Percentiles rank a stretch among this genome's conserved stretches.
phyloP scores from a whole-genome alignment of 352 stramenopile species.

The Phytophthora chlamydospora region DNA sequence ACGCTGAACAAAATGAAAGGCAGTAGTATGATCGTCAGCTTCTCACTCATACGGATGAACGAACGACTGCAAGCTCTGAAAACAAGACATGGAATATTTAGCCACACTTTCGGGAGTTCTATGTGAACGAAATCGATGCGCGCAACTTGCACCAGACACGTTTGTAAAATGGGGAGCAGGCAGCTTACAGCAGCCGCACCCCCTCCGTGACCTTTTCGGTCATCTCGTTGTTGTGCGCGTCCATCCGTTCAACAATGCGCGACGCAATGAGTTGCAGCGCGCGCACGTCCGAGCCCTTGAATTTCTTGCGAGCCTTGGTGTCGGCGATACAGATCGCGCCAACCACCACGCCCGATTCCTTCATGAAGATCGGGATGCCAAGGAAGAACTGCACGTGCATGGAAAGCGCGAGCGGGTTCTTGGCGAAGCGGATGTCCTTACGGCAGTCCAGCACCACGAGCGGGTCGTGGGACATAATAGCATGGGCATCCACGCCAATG shows the following conservation, averaged over 20 bases:
- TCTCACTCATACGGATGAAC: neutral
- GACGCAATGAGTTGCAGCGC: slow-evolving; percentile 73
- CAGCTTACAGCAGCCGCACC: slow-evolving; percentile 43
- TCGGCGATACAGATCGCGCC: slow-evolving; percentile 77
- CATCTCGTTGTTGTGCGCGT: slow-evolving; percentile 47
- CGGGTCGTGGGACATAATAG: slow-evolving; percentile 77
- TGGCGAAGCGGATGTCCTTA: slow-evolving; percentile 77
- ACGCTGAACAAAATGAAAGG: slow-evolving; percentile 11
- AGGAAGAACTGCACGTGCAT: slow-evolving; percentile 85
- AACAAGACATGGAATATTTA: slow-evolving; percentile 45
- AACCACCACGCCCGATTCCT: slow-evolving; percentile 69
- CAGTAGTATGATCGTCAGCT: neutral
- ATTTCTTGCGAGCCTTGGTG: slow-evolving; percentile 60
- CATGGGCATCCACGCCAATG: slow-evolving; percentile 74
- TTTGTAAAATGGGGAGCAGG: slow-evolving; percentile 9
- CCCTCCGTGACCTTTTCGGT: slow-evolving; percentile 35
- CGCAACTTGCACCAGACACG: slow-evolving; percentile 14
- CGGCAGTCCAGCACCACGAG: slow-evolving; percentile 78
- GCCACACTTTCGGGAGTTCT: slow-evolving; percentile 35
- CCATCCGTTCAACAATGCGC: slow-evolving; percentile 79
- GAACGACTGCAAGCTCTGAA: slow-evolving; percentile 9
- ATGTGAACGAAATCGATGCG: slow-evolving; percentile 29
- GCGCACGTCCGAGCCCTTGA: slow-evolving; percentile 69
- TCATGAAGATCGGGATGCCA: slow-evolving; percentile 69
- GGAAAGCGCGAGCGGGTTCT: slow-evolving; percentile 75